Conservation (phyloP, 257 asterid genomes). For the Thymus mandschuricus region DNA sequence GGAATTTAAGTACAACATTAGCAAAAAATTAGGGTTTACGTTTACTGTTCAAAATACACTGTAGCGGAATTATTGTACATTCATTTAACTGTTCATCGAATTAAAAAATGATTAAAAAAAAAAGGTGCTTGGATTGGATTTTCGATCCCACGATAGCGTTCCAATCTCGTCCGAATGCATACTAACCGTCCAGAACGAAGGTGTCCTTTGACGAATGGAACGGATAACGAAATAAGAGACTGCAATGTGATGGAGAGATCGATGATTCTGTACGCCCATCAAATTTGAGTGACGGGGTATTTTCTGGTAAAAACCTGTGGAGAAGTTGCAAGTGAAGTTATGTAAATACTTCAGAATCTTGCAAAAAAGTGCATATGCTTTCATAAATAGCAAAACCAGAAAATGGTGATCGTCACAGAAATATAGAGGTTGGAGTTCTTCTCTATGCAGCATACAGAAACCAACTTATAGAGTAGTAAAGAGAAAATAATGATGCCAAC, state of each 20-base stretch:
- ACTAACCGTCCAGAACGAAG: background rate
- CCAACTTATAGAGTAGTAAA: too few relatives aligned
- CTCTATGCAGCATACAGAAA: background rate
- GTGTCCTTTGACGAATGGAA: too few relatives aligned
- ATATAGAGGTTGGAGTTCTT: background rate
- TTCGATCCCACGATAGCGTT: background rate
- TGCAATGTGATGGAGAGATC: background rate
- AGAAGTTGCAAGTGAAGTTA: background rate
- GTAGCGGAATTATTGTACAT: too few relatives aligned
- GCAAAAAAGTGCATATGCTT: background rate
- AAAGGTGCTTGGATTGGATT: background rate
- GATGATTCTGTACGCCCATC: background rate
- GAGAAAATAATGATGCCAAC: background rate
- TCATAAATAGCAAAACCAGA: background rate
- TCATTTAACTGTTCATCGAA: too few relatives aligned
- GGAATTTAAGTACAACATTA: too few relatives aligned
- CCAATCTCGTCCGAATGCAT: background rate
- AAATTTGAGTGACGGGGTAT: background rate
- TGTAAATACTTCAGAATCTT: background rate
- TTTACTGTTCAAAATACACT: too few relatives aligned
- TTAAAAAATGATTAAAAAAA: too few relatives aligned
- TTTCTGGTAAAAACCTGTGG: background rate
- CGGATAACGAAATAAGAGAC: background rate
- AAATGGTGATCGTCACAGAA: background rate
- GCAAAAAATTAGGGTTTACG: too few relatives aligned